A percentile compares a stretch with the other conserved stretches of the same genome.
Evolutionary conservation across 1,139 yeast genomes (phyloP).

Genomic region (Meyerozyma athensensis): DNA sequence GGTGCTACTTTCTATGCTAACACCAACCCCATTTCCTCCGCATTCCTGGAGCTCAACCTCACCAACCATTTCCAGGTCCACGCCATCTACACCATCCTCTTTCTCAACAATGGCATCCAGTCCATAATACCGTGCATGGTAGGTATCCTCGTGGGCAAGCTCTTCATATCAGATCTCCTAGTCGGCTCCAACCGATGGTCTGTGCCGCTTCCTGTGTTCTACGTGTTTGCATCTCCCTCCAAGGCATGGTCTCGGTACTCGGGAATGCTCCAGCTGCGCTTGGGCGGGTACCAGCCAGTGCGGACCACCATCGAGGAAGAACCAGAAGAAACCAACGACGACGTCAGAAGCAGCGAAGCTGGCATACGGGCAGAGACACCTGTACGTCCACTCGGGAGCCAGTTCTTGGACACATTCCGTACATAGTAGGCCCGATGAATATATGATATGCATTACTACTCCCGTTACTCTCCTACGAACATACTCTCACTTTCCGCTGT

Average conservation of each 20-base stretch:
- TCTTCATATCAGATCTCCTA: conserved; percentile 49
- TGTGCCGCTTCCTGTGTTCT: conserved; percentile 24
- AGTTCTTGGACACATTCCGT: conserved; percentile 55
- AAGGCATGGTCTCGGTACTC: conserved; percentile 1
- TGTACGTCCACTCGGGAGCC: conserved; percentile 54
- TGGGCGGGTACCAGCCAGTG: conserved; percentile 12
- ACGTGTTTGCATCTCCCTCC: background rate
- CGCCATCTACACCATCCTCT: conserved; percentile 45
- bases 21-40: background rate
- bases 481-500: too few relatives aligned
- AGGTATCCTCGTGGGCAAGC: conserved; percentile 59
- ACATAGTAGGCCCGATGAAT: conserved; percentile 12
- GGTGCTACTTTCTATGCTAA: background rate
- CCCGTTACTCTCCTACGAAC: conserved; percentile 36
- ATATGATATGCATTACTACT: conserved; percentile 26
- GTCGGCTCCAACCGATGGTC: conserved; percentile 58
- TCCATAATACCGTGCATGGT: conserved; percentile 48
- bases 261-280: background rate
- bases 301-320: conserved; percentile 12
- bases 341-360: conserved; percentile 14
- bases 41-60: conserved; percentile 27
- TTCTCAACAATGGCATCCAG: conserved; percentile 49
- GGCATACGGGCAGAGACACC: conserved; percentile 49
- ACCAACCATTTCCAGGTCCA: conserved; percentile 59
- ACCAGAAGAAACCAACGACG: conserved; percentile 24